These are phyloP conservation scores for Fraxinus baroniana DNA, from an alignment of 305 asterid species.

Conservation along the genomic window DNA sequence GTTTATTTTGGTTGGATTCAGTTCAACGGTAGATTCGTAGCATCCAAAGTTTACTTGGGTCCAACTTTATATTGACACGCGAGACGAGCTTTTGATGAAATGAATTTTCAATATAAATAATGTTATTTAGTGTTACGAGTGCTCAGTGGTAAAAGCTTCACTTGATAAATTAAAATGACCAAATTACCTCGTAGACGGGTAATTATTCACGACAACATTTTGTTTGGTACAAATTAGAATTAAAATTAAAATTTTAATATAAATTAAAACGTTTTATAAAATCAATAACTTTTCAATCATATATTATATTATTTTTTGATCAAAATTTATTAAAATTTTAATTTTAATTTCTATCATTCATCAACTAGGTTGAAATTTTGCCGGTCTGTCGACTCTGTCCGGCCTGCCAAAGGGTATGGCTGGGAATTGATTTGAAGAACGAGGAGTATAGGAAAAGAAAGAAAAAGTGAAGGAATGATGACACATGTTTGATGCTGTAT, in stretches of 20 bases:
- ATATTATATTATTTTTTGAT: too few species aligned
- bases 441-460: not conserved
- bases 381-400: not conserved
- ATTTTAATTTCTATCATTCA: not conserved
- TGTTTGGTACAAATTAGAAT: too few species aligned
- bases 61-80: not conserved
- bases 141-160: not conserved
- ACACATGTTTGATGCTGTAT: slow-evolving; percentile 4
- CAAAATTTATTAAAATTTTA: too few species aligned
- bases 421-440: not conserved
- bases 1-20: not conserved
- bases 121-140: not conserved
- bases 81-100: not conserved
- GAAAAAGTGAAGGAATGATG: not conserved
- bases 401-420: not conserved
- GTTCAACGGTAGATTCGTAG: not conserved
- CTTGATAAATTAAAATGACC: not conserved
- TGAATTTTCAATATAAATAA: not conserved
- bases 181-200: not conserved
- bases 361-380: not conserved
- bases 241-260: too few species aligned
- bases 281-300: too few species aligned
- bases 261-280: too few species aligned
- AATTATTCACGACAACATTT: not conserved
- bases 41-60: not conserved